Evolutionary conservation across 148 eudicot genomes (phyloP).

Genomic region (Chenopodium album): DNA sequence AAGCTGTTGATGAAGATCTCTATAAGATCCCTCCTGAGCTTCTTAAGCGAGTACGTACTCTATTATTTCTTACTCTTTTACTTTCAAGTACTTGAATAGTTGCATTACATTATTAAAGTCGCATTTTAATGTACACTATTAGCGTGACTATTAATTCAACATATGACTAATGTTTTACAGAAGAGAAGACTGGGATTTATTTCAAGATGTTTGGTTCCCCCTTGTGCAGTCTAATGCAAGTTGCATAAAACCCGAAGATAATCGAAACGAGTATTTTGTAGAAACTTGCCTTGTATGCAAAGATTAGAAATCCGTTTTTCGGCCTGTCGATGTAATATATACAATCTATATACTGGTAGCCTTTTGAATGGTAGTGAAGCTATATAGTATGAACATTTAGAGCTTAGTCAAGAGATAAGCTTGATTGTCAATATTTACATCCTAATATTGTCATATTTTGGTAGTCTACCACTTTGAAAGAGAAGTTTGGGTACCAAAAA

Average conservation of each 20-base stretch:
- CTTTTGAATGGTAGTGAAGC: neutral
- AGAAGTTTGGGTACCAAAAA: neutral
- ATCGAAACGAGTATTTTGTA: neutral
- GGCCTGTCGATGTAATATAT: neutral
- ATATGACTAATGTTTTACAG: slow-evolving; percentile 30
- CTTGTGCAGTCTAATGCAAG: slow-evolving; percentile 40
- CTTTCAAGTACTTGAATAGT: no score
- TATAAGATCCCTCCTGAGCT: slow-evolving; percentile 74
- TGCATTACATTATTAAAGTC: no score
- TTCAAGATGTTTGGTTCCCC: slow-evolving; percentile 64
- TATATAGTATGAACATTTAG: slow-evolving; percentile 6
- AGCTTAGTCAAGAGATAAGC: neutral
- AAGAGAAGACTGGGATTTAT: slow-evolving; percentile 61
- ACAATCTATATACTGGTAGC: slow-evolving; percentile 2
- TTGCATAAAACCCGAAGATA: neutral
- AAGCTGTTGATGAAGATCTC: slow-evolving; percentile 76
- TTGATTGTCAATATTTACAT: slow-evolving; percentile 1
- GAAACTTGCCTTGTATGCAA: neutral
- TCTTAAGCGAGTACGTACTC: slow-evolving; percentile 41
- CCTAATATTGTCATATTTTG: slow-evolving; percentile 11
- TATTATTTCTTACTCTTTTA: no score
- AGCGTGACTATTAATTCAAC: neutral
- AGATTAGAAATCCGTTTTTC: neutral
- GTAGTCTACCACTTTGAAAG: slow-evolving; percentile 9
- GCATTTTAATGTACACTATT: neutral